These are phyloP conservation scores for Fabrea salina DNA, from an alignment of 169 alveolate genomes.

Conservation along the genomic window DNA sequence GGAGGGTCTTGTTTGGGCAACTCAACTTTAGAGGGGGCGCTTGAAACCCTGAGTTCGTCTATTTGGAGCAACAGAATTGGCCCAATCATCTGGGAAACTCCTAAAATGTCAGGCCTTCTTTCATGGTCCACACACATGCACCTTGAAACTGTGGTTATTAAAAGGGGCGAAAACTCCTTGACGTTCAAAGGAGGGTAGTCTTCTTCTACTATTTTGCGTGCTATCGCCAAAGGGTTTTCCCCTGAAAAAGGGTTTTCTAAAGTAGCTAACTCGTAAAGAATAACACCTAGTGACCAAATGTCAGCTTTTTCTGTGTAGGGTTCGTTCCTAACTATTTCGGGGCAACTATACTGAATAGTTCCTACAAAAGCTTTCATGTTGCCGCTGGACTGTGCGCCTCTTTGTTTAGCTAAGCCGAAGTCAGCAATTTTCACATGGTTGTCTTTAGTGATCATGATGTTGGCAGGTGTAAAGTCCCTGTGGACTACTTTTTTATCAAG, in stretches of 20 bases:
- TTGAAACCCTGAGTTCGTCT: not conserved
- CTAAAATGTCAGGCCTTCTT: slow-evolving; percentile 48
- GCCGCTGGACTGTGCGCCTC: slow-evolving; percentile 49
- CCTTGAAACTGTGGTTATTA: slow-evolving; percentile 38
- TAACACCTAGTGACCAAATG: slow-evolving; percentile 83
- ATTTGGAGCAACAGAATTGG: slow-evolving; percentile 17
- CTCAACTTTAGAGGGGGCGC: not conserved
- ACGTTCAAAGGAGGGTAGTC: slow-evolving; percentile 55
- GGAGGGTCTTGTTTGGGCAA: not conserved
- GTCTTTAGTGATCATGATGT: slow-evolving; percentile 73
- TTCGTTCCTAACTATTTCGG: slow-evolving; percentile 70
- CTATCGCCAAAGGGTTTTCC: slow-evolving; percentile 75
- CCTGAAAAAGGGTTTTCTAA: slow-evolving; percentile 70
- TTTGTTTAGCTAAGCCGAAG: slow-evolving; percentile 76
- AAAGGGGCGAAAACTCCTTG: slow-evolving; percentile 35
- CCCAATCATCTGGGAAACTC: slow-evolving; percentile 21
- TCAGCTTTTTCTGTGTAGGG: slow-evolving; percentile 72
- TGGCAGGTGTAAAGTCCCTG: slow-evolving; percentile 81
- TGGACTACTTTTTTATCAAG: slow-evolving; percentile 68
- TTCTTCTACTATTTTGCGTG: slow-evolving; percentile 70
- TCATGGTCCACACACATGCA: slow-evolving; percentile 56
- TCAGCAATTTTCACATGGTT: slow-evolving; percentile 74
- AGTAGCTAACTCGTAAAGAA: slow-evolving; percentile 78
- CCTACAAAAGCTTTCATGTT: slow-evolving; percentile 78
- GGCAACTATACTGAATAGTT: slow-evolving; percentile 77